phyloP scores from a whole-genome alignment of 1,284 basidiomycete genomes.

The Earliella scabrosa region DNA sequence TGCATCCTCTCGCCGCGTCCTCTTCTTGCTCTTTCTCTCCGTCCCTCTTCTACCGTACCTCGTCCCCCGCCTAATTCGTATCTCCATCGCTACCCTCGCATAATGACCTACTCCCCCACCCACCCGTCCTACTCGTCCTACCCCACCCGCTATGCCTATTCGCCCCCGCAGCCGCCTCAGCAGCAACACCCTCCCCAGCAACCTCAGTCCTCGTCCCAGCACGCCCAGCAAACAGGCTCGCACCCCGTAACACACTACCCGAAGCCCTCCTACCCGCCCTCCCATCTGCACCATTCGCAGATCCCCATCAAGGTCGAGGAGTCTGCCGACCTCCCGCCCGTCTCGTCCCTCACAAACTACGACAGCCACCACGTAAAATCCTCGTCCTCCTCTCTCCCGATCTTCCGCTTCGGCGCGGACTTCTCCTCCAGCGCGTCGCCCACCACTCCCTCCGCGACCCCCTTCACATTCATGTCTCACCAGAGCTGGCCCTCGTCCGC shows the following conservation, averaged over 20 bases:
- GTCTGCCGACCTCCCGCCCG: conserved; percentile 28
- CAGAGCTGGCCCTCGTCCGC: conserved; percentile 27
- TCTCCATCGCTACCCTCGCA: conserved; percentile 9
- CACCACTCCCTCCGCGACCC: conserved; percentile 25
- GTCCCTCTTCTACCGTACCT: conserved; percentile 11
- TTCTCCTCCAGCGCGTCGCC: conserved; percentile 30
- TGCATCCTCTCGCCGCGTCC: conserved; percentile 12
- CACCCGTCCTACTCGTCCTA: conserved; percentile 25
- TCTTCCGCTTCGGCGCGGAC: conserved; percentile 35
- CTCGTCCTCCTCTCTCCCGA: conserved; percentile 19
- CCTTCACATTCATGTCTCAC: conserved; percentile 40
- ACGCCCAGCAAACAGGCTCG: conserved; percentile 3
- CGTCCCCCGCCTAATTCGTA: conserved; percentile 22
- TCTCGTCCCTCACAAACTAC: conserved; percentile 21
- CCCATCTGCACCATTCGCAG: conserved; percentile 24
- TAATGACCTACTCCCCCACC: conserved; percentile 31
- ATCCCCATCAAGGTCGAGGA: conserved; percentile 34
- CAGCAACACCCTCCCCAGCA: conserved; percentile 12
- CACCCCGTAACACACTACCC: conserved; percentile 19
- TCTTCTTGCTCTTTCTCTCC: conserved; percentile 8
- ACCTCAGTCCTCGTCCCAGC: conserved; percentile 12
- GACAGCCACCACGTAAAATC: conserved; percentile 27
- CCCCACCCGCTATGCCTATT: conserved; percentile 30
- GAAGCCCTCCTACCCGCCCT: conserved; percentile 26
- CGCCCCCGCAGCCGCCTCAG: conserved; percentile 17